A percentile compares a stretch with the other conserved stretches of the same genome.
Conservation (phyloP, 2,329 filamentous ascomycete species). For the Thielaviopsis populi region DNA sequence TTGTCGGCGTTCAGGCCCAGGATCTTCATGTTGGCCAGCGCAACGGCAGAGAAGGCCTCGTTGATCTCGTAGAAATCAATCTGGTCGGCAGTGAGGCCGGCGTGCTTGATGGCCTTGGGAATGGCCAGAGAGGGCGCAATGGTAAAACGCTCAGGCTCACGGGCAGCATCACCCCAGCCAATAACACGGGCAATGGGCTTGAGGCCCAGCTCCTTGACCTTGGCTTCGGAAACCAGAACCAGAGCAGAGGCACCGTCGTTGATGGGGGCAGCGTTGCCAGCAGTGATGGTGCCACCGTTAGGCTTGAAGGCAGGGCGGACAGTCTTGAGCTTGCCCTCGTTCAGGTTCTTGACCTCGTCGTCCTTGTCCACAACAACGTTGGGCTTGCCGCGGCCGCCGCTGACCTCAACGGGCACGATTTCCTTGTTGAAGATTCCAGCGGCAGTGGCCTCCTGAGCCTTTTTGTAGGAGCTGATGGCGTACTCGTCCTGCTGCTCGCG, state of each 20-base stretch:
- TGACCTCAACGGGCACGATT: slow-evolving; percentile 79
- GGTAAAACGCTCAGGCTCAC: slow-evolving; percentile 88
- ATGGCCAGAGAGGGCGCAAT: slow-evolving; percentile 86
- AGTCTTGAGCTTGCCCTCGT: slow-evolving; percentile 64
- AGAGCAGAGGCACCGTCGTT: slow-evolving; percentile 89
- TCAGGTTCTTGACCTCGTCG: slow-evolving; percentile 92
- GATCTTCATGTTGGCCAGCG: slow-evolving; percentile 90
- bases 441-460: slow-evolving; percentile 73
- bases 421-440: slow-evolving; percentile 68
- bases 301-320: slow-evolving; percentile 76
- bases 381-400: slow-evolving; percentile 81
- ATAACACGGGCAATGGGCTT: slow-evolving; percentile 93
- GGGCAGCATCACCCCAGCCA: slow-evolving; percentile 89
- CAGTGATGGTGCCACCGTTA: slow-evolving; percentile 76
- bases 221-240: slow-evolving; percentile 85
- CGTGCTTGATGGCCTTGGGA: slow-evolving; percentile 94
- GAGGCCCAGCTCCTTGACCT: slow-evolving; percentile 78
- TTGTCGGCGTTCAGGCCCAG: slow-evolving; percentile 65
- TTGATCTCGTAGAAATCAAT: slow-evolving; percentile 98
- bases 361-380: slow-evolving; percentile 65
- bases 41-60: slow-evolving; percentile 95
- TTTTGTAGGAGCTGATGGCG: slow-evolving; percentile 88
- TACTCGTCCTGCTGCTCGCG: slow-evolving; percentile 88
- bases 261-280: slow-evolving; percentile 89
- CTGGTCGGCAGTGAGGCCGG: slow-evolving; percentile 59